phyloP scores from a whole-genome alignment of 2,329 filamentous ascomycete genomes.

The Cordyceps cateniannulata region DNA sequence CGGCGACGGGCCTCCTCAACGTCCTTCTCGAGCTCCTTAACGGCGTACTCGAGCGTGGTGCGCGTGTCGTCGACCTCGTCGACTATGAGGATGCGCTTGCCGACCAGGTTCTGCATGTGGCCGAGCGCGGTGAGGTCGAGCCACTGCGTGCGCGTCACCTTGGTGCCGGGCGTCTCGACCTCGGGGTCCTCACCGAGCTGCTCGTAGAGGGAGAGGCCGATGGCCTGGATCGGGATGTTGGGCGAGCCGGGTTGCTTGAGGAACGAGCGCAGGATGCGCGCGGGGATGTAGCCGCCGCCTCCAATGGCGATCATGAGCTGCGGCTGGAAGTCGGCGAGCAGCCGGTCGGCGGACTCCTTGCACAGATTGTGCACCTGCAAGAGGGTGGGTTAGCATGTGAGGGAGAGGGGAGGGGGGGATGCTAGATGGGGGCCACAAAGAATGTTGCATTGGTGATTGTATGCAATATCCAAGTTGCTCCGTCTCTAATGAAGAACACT shows the following conservation, averaged over 20 bases:
- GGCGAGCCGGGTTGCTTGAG: constrained; percentile 79
- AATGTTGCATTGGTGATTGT: neutral
- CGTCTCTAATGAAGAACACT: constrained; percentile 24
- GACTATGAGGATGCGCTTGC: constrained; percentile 87
- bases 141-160: constrained; percentile 98
- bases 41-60: constrained; percentile 89
- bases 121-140: constrained; percentile 78
- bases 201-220: constrained; percentile 96
- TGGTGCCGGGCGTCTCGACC: constrained; percentile 74
- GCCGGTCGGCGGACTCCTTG: constrained; percentile 72
- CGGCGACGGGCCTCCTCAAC: constrained; percentile 73
- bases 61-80: constrained; percentile 95
- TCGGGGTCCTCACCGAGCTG: constrained; percentile 53
- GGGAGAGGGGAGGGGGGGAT: neutral
- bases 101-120: constrained; percentile 81
- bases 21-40: constrained; percentile 90
- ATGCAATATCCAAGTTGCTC: neutral
- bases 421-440: neutral
- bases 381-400: neutral
- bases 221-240: constrained; percentile 99
- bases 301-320: constrained; percentile 98
- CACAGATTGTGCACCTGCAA: constrained; percentile 91
- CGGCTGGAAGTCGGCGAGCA: constrained; percentile 80
- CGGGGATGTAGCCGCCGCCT: constrained; percentile 93
- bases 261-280: constrained; percentile 94